Percentiles rank a stretch among this genome's conserved stretches.
phyloP scores from a whole-genome alignment of 371 early-diverging fungal species.

The Mucor sp. region DNA sequence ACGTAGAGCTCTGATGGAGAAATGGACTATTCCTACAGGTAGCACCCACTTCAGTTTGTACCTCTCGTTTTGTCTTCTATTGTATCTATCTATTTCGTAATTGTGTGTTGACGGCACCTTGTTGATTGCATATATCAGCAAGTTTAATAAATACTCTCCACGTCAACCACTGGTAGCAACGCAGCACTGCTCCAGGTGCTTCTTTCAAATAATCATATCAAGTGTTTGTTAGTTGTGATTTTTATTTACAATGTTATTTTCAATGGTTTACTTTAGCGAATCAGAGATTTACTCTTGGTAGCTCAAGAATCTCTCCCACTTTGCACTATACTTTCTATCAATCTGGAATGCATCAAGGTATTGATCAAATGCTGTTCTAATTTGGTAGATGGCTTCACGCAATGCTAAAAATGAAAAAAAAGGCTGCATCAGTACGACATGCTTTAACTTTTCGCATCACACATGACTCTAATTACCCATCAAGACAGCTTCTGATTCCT shows the following conservation, averaged over 20 bases:
- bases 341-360: slow-evolving; percentile 40
- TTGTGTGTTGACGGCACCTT: too few relatives aligned
- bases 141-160: too few relatives aligned
- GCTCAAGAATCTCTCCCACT: slow-evolving; percentile 45
- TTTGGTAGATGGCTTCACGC: slow-evolving; percentile 56
- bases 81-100: too few relatives aligned
- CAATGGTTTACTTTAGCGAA: too few relatives aligned
- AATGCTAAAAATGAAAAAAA: slow-evolving; percentile 35
- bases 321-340: slow-evolving; percentile 33
- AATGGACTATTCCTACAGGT: background rate
- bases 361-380: slow-evolving; percentile 42
- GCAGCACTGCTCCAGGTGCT: too few relatives aligned
- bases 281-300: slow-evolving; percentile 38
- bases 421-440: background rate
- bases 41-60: background rate
- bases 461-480: slow-evolving; percentile 17
- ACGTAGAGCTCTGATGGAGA: slow-evolving; percentile 22
- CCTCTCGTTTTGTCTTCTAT: too few relatives aligned
- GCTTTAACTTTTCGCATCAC: too few relatives aligned
- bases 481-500: slow-evolving; percentile 32
- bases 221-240: too few relatives aligned
- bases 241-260: too few relatives aligned
- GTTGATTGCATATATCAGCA: too few relatives aligned
- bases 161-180: too few relatives aligned
- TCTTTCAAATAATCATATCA: too few relatives aligned